Evolutionary conservation across 495 filamentous ascomycete species (phyloP), one percentile per base, ranked within the genome.

Genomic region (Parachaetomium inaequale): DNA sequence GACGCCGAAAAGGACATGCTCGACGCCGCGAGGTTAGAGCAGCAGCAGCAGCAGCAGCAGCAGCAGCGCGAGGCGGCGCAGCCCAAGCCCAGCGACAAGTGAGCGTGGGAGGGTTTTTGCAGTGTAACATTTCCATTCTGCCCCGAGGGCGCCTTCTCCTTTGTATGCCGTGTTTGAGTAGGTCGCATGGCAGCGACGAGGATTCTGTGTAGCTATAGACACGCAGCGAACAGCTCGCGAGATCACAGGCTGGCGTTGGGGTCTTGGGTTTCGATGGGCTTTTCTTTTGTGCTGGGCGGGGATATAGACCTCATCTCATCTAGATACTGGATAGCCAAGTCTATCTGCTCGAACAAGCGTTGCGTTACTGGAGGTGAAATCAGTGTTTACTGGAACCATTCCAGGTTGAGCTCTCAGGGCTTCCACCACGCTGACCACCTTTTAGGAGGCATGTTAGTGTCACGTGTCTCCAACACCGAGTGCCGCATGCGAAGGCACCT

Each of bases 1-100:
- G 78, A 75, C 21, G 78, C 79, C 11, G 76, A 80, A 70, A 68
- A 71, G 49, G 78, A 79, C 40, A 64, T 63, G 23, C 54, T 63
- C 34, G 58, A 66, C 26, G 68, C 70, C 15, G 57, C 56, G 14
- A 63, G 66, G 15, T 58, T 45, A 45, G 67, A 69, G 68, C 62
- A 50, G 42, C 21, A 28, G 42, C 42, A 34, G 32, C 6, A 34
- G 32, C 32, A 34, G 32, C 32, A 34, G 28, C 29, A 56, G 29
- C 21, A 45, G 40, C 19, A 49, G 49, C 40, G 21, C 36, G 59
- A 46, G 21, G 34, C 49, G 31, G 17, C 64, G 23, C 45, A 60
- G 36, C 7, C 29, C 21, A 63, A 63, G 60, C 17, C 47, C 34
- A 66, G 49, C 60, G 64, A 63, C 25, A 66, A 66, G 51, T 63